phyloP scores from a whole-genome alignment of 2,329 filamentous ascomycete genomes.

The Albifimbria verrucaria region DNA sequence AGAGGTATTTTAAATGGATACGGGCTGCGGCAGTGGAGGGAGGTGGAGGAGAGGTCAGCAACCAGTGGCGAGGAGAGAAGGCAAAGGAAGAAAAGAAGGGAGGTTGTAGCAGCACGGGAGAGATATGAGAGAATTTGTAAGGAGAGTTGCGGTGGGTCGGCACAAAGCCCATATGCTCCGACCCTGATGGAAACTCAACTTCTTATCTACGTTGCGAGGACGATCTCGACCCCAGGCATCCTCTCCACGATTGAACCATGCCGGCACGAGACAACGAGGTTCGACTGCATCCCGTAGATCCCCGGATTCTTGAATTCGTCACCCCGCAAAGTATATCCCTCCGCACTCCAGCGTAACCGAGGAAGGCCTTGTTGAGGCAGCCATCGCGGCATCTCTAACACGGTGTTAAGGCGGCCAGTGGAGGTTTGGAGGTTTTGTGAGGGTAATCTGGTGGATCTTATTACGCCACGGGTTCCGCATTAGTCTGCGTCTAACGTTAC shows the following conservation, averaged over 20 bases:
- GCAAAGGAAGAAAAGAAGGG: neutral
- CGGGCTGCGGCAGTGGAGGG: neutral
- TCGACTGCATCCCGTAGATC: neutral
- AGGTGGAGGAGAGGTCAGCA: neutral
- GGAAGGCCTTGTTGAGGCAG: neutral
- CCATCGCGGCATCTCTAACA: neutral
- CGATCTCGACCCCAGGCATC: neutral
- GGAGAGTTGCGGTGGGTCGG: neutral
- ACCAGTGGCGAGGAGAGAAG: neutral
- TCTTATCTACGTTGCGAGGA: neutral
- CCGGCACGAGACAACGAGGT: neutral
- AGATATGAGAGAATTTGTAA: neutral
- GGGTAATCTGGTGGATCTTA: neutral
- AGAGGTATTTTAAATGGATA: neutral
- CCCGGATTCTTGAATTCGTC: neutral
- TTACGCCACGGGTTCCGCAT: neutral
- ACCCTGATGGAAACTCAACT: neutral
- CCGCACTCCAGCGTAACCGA: neutral
- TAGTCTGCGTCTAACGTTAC: neutral
- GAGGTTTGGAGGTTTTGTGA: neutral
- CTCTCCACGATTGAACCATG: neutral
- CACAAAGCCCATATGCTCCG: neutral
- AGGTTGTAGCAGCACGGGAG: neutral
- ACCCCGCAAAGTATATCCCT: neutral
- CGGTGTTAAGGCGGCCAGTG: neutral